Conservation (phyloP, 495 filamentous ascomycete genomes). For the Durotheca rogersii region DNA sequence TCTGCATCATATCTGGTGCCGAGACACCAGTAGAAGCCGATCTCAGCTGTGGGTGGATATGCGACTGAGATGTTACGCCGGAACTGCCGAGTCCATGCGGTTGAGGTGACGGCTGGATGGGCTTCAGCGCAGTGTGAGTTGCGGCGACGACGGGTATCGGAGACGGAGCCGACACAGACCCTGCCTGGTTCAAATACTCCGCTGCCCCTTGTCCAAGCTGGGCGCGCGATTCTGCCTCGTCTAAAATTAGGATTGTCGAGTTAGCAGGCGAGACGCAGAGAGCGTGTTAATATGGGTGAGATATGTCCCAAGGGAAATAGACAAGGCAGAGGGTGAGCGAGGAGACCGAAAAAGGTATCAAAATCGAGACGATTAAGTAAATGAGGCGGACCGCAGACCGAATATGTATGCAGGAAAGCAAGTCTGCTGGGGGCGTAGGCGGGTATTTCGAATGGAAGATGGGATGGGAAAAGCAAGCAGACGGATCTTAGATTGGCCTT, state of each 20-base stretch:
- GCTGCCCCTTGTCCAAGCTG: constrained; percentile 16
- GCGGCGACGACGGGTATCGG: constrained; percentile 4
- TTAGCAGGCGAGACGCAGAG: constrained; percentile 11
- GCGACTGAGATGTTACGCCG: constrained; percentile 25
- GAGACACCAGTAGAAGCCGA: constrained; percentile 17
- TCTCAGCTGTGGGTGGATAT: constrained; percentile 31
- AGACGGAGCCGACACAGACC: constrained; percentile 13
- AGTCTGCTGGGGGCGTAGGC: constrained; percentile 29
- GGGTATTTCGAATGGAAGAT: constrained; percentile 32
- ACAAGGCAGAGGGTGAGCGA: constrained; percentile 14
- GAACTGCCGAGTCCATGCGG: constrained; percentile 27
- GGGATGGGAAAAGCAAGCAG: constrained; percentile 30
- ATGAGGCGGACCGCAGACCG: constrained; percentile 28
- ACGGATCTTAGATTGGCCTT: constrained; percentile 35
- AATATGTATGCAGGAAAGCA: constrained; percentile 31
- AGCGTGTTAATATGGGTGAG: neutral
- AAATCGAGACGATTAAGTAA: constrained; percentile 17
- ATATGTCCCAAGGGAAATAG: constrained; percentile 16
- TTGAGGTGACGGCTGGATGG: constrained; percentile 24
- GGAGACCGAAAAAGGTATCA: constrained; percentile 8
- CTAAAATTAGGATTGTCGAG: constrained; percentile 13
- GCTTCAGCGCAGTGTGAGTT: constrained; percentile 16
- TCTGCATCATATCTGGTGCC: constrained; percentile 38
- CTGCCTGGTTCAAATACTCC: constrained; percentile 12
- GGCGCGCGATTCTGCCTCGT: constrained; percentile 22